These are phyloP conservation scores for Xylariaceae sp. DNA, from an alignment of 2,329 filamentous ascomycete genomes.

Conservation along the genomic window DNA sequence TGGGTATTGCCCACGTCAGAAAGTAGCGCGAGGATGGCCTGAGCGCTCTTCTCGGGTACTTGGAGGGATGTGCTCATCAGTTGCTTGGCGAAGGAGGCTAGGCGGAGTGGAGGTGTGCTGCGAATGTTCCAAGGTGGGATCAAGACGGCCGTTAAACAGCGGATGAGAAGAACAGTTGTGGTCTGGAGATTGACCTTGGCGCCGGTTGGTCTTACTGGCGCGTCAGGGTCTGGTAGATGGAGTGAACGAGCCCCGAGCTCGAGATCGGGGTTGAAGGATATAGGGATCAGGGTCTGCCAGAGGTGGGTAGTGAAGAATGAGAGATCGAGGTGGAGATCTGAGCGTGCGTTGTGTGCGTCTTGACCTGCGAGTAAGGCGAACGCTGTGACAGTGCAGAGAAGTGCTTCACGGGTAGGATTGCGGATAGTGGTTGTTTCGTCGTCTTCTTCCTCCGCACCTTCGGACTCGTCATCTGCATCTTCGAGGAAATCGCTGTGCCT, in stretches of 20 bases:
- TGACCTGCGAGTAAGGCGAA: conserved; percentile 95
- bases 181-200: conserved; percentile 92
- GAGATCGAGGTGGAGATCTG: conserved; percentile 81
- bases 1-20: conserved; percentile 78
- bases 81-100: conserved; percentile 93
- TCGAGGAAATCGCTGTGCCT: conserved; percentile 64
- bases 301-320: conserved; percentile 95
- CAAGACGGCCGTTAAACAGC: conserved; percentile 78
- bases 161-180: conserved; percentile 85
- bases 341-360: conserved; percentile 81
- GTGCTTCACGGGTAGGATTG: conserved; percentile 78
- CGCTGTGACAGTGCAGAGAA: conserved; percentile 93
- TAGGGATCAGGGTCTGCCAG: conserved; percentile 77
- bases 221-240: conserved; percentile 65
- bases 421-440: conserved; percentile 52
- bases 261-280: conserved; percentile 80
- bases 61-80: conserved; percentile 80
- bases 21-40: conserved; percentile 76
- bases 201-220: conserved; percentile 41
- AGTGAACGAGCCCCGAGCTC: conserved; percentile 75
- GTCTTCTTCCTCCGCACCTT: conserved; percentile 37
- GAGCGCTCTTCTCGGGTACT: conserved; percentile 82
- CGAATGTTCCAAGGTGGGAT: conserved; percentile 72
- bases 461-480: conserved; percentile 42
- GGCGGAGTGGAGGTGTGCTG: conserved; percentile 73